These are phyloP conservation scores for Metschnikowia vanudenii DNA, from an alignment of 805 yeast genomes.

Conservation along the genomic window DNA sequence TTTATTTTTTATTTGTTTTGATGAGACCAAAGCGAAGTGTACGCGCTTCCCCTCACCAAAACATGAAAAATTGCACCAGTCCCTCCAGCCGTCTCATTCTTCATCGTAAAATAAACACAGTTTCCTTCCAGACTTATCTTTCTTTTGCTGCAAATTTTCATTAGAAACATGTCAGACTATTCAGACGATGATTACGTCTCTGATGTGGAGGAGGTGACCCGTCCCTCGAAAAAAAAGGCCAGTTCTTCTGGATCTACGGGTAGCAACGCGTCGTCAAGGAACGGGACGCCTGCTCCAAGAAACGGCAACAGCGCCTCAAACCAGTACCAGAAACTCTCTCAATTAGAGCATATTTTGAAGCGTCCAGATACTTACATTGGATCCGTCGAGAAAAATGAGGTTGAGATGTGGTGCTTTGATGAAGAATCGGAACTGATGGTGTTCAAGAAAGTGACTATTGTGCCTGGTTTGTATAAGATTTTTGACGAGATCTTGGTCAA, in stretches of 20 bases:
- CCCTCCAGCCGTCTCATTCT: constrained; percentile 2
- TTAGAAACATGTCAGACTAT: constrained; percentile 13
- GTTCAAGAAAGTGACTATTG: constrained; percentile 68
- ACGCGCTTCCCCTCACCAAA: constrained; percentile 4
- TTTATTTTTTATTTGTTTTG: not conserved
- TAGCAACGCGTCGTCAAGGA: constrained; percentile 18
- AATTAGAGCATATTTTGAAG: constrained; percentile 91
- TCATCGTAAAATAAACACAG: no score
- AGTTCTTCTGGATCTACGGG: constrained; percentile 11
- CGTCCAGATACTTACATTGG: constrained; percentile 99
- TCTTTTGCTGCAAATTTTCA: not conserved
- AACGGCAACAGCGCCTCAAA: constrained; percentile 47
- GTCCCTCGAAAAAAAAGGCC: constrained; percentile 10
- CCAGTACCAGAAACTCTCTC: constrained; percentile 91
- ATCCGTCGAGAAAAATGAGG: constrained; percentile 78
- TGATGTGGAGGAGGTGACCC: constrained; percentile 11
- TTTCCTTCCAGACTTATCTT: no score
- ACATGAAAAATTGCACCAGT: constrained; percentile 4
- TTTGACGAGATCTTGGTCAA: constrained; percentile 96
- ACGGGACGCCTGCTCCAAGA: constrained; percentile 15
- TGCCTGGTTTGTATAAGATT: constrained; percentile 94
- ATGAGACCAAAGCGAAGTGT: not conserved
- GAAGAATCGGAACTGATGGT: constrained; percentile 40
- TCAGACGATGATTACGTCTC: constrained; percentile 14
- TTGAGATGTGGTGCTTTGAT: constrained; percentile 84